Percentiles rank a stretch among this genome's conserved stretches.
Evolutionary conservation across 805 yeast genomes (phyloP).

Genomic region (Metschnikowia kunwiensis): DNA sequence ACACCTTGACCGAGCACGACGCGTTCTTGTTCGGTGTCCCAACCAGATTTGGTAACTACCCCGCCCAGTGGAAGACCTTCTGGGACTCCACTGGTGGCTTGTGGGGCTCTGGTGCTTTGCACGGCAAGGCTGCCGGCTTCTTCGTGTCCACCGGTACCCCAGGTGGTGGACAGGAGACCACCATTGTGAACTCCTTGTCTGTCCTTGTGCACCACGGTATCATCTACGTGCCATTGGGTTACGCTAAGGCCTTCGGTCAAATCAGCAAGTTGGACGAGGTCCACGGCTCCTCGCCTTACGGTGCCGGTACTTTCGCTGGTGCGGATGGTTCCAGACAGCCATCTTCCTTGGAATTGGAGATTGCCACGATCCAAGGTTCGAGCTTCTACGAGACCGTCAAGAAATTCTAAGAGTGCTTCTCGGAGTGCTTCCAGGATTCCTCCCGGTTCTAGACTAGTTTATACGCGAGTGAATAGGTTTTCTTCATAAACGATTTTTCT

Average conservation of each 20-base stretch:
- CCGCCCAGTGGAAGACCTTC: slow-evolving; percentile 22
- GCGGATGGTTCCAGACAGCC: slow-evolving; percentile 21
- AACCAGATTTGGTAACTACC: slow-evolving; percentile 21
- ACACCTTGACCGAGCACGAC: slow-evolving; percentile 20
- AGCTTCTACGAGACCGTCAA: slow-evolving; percentile 20
- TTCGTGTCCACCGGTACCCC: slow-evolving; percentile 18
- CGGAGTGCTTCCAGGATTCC: too few relatives aligned
- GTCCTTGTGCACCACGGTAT: slow-evolving; percentile 22
- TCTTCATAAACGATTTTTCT: too few relatives aligned
- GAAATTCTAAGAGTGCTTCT: slow-evolving; percentile 19
- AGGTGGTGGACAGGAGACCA: slow-evolving; percentile 22
- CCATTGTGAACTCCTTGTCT: slow-evolving; percentile 20
- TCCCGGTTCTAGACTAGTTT: too few relatives aligned
- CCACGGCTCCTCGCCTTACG: slow-evolving; percentile 21
- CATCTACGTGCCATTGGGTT: slow-evolving; percentile 22
- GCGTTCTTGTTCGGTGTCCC: slow-evolving; percentile 22
- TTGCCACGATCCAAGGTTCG: slow-evolving; percentile 20
- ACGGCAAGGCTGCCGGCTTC: slow-evolving; percentile 20
- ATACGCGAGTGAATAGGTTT: too few relatives aligned
- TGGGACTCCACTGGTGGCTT: slow-evolving; percentile 22
- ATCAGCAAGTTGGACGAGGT: slow-evolving; percentile 19
- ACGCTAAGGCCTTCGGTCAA: slow-evolving; percentile 20
- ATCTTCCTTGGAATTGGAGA: slow-evolving; percentile 22
- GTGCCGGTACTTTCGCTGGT: slow-evolving; percentile 22
- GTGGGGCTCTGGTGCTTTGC: slow-evolving; percentile 20